Evolutionary conservation across 2,329 filamentous ascomycete species (phyloP).

Genomic region (Fusarium kyushuense): DNA sequence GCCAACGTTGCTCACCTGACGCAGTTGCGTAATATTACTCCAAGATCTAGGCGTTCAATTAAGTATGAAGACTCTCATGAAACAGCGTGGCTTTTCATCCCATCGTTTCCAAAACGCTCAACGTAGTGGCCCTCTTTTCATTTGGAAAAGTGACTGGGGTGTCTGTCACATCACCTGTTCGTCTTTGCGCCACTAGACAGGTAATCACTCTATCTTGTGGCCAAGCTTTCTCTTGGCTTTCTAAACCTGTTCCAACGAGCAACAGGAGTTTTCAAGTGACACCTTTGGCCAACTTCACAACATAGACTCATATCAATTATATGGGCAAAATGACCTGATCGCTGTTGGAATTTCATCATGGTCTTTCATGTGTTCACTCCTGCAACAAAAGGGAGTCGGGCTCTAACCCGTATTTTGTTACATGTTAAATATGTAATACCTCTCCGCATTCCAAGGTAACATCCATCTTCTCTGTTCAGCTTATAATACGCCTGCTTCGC

Average conservation of each 20-base stretch:
- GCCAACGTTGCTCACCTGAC: neutral
- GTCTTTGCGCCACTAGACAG: constrained; percentile 20
- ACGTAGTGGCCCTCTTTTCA: constrained; percentile 36
- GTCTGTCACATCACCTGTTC: constrained; percentile 19
- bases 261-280: constrained; percentile 37
- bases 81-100: constrained; percentile 22
- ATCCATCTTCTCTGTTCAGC: neutral
- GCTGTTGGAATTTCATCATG: neutral
- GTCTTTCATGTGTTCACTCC: neutral
- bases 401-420: constrained; percentile 3
- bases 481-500: neutral
- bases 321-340: neutral
- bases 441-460: neutral
- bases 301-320: neutral
- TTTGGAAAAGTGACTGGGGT: constrained; percentile 5
- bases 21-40: neutral
- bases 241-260: constrained; percentile 2
- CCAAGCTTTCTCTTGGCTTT: constrained; percentile 32
- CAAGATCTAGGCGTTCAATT: constrained; percentile 13
- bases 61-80: constrained; percentile 28
- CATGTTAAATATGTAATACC: neutral
- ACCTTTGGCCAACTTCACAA: neutral
- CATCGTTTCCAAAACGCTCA: neutral
- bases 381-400: constrained; percentile 5
- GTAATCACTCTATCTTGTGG: constrained; percentile 36